Base-by-base conservation (phyloP, 1,284 basidiomycete genomes). In the Boletellus sp. region DNA sequence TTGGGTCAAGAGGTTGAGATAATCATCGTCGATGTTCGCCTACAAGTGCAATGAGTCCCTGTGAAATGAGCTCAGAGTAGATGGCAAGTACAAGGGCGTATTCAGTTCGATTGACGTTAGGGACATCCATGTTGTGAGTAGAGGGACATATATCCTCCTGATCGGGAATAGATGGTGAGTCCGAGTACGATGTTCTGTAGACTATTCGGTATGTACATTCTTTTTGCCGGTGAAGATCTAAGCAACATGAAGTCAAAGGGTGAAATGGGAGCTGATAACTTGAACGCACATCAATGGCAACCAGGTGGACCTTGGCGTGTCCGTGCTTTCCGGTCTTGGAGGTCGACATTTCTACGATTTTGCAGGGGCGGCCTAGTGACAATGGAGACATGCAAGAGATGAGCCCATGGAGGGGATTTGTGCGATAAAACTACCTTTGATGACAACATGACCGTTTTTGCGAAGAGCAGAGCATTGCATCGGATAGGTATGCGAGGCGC, bases 261-360 rank as follows among this genome's bases (percentile, higher is more conserved):
- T 2, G 15, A n/a, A 41, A 26, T 39, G 60, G 50, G 53, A 52
- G 39, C 49, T 38, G 45, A 33, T 47, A 46, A 51, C 39, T 26
- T 45, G 46, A 42, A 81, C 91, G 65, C 70, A 95, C 95, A 79
- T 99, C 97, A 71, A 90, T 90, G 71, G 87, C 97, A 68, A 98
- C 85, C 63, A 99, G 83, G 79, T 99, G 93, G 71, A 98, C 96
- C 80, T 99, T 99, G 75, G 97, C 96, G 82, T 99, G 97, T 69
- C 96, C 96, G 82, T 98, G 96, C 86, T 94, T 94, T 62, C 93
- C 94, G 50, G 93, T 97, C 85, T 99, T 99, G 72, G 96, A 99
- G 78, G 97, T 99, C 60, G 95, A 97, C 96, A 99, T 99, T 69
- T 94, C 93, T 65, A 95, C 87, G 75, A 97, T 96, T 83, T 98